Conservation (phyloP, 208 protist genomes). For the Strigomonas oncopelti region DNA sequence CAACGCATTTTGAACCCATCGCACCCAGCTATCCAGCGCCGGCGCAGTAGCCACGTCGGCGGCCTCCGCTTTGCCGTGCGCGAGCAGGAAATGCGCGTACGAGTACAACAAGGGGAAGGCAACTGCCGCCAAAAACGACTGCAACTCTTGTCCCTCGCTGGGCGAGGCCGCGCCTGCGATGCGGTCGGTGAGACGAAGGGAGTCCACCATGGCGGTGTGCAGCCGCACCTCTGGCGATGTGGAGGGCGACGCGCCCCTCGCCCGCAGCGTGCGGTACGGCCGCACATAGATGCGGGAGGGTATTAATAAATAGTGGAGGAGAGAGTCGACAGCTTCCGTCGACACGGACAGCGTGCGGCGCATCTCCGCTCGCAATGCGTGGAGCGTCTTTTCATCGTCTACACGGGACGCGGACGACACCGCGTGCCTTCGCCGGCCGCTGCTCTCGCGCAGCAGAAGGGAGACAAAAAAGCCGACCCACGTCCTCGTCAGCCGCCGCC, state of each 20-base stretch:
- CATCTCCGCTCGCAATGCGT: not conserved
- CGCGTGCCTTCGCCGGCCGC: not conserved
- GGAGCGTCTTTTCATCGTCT: not conserved
- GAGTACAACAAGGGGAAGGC: not conserved
- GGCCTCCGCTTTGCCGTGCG: not conserved
- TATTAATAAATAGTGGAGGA: constrained; percentile 7
- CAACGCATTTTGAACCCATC: not conserved
- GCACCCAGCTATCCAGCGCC: not conserved
- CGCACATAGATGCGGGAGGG: constrained; percentile 5
- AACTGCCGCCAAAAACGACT: not conserved
- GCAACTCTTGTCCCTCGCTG: not conserved
- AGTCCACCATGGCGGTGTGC: not conserved
- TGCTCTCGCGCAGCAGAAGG: not conserved
- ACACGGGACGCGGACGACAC: not conserved
- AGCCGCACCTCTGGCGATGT: not conserved
- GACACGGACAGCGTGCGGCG: not conserved
- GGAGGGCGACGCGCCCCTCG: not conserved
- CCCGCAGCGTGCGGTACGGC: not conserved
- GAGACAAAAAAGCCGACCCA: not conserved
- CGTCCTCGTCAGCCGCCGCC: not conserved
- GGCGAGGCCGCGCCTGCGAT: not conserved
- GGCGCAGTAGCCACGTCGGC: no score
- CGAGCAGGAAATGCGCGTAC: not conserved
- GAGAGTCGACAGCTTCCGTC: not conserved
- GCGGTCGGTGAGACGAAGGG: not conserved